These are phyloP conservation scores for Penicillium simplicissimum DNA, from an alignment of 495 filamentous ascomycete species.

Conservation along the genomic window DNA sequence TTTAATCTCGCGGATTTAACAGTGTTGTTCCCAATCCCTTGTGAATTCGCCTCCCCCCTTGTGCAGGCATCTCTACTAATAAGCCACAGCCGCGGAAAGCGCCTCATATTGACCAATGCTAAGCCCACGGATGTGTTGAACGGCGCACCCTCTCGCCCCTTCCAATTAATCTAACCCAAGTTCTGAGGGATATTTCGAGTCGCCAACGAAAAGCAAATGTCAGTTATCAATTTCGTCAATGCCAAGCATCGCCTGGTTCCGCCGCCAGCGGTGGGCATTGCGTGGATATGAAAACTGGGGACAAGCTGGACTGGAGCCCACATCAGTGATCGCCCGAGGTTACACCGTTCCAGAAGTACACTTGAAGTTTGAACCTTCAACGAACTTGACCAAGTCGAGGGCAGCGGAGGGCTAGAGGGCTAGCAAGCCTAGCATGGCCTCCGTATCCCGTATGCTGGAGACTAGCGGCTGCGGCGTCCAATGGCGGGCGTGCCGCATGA, in stretches of 20 bases:
- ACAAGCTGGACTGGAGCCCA: slow-evolving; percentile 12
- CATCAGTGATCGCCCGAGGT: slow-evolving; percentile 24
- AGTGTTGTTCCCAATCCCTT: neutral
- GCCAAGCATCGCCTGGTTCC: slow-evolving; percentile 16
- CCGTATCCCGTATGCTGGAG: slow-evolving; percentile 22
- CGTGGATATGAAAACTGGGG: slow-evolving; percentile 28
- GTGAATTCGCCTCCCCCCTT: neutral
- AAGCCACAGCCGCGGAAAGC: slow-evolving; percentile 30
- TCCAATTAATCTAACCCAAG: neutral
- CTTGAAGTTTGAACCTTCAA: neutral
- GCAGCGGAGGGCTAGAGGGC: too few species aligned
- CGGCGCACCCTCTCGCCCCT: neutral
- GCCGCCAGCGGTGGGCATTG: neutral
- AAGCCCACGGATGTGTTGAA: neutral
- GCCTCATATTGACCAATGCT: slow-evolving; percentile 16
- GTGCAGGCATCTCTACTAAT: neutral
- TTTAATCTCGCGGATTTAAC: neutral
- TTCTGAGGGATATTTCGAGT: neutral
- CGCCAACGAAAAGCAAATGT: neutral
- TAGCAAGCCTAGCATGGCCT: slow-evolving; percentile 2
- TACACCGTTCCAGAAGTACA: slow-evolving; percentile 6
- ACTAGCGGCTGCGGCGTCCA: slow-evolving; percentile 33
- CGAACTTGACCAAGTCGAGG: too few species aligned
- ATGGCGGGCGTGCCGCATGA: slow-evolving; percentile 24
- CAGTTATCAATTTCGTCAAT: neutral